phyloP scores from a whole-genome alignment of 2,329 filamentous ascomycete species.

The Cytospora leucostoma region DNA sequence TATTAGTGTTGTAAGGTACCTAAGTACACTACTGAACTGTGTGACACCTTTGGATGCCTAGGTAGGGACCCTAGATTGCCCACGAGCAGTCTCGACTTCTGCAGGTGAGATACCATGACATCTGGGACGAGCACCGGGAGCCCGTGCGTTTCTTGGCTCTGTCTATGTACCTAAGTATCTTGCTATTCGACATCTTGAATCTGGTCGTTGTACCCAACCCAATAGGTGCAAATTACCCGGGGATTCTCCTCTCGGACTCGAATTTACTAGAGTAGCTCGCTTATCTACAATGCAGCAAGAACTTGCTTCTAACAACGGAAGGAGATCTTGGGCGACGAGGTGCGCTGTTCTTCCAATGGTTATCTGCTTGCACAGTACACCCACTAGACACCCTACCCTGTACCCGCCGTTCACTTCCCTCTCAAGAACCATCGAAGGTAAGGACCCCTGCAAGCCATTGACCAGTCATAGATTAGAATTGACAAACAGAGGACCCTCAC shows the following conservation, averaged over 20 bases:
- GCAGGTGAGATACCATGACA: not conserved
- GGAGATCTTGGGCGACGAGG: not conserved
- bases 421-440: not conserved
- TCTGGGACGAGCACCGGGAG: not conserved
- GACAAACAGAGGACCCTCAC: not conserved
- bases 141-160: not conserved
- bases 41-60: too few species aligned
- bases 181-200: not conserved
- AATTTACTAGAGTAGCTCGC: not conserved
- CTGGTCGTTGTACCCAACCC: not conserved
- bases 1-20: not conserved
- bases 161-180: not conserved
- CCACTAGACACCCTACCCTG: not conserved
- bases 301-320: not conserved
- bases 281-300: not conserved
- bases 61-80: not conserved
- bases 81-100: not conserved
- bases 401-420: not conserved
- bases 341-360: not conserved
- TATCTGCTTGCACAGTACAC: not conserved
- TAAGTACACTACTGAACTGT: not conserved
- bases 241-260: not conserved
- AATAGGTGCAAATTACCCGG: not conserved
- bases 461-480: not conserved
- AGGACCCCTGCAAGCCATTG: not conserved